Base-by-base conservation (phyloP, 2,329 filamentous ascomycete species). In the Cercospora sojina region DNA sequence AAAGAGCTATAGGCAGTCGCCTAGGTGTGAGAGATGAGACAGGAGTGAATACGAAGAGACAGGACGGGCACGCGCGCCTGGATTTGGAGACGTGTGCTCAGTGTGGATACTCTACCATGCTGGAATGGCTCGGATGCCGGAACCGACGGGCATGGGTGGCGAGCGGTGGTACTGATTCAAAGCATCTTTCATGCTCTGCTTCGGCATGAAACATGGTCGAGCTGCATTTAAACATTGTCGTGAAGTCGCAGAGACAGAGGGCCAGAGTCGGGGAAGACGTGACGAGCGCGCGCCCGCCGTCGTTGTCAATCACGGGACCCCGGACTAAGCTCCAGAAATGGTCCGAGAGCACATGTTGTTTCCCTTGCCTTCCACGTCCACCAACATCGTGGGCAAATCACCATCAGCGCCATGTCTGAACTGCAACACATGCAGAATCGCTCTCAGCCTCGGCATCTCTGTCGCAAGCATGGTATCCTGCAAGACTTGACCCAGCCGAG, bases 101-200 rank as follows among this genome's bases (percentile, higher is more conserved):
- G 35, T 38, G 58, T 60, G 58, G 58, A 49, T 60, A 60, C 58
- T 43, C 18, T 60, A 43, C 32, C 56, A 38, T 59, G 31, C 58
- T 60, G 58, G 58, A 60, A 60, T 60, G 58, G 58, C 35, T 60
- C 58, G 58, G 58, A 60, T 60, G 35, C 41, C 41, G 35, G 58
- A 43, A 29, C 38, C 58, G 58, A 60, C 27, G 23, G 41, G 32
- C 35, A 59, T 23, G 56, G 56, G 13, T 38, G 31, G 31, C 56
- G 56, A 51, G 23, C 12, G 20, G 6, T 51, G 23, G 47, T 51
- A 13, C 23, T 51, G 47, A 51, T 25, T n/a, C 47, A 25, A 27
- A n/a, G 13, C 47, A 51, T 27, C 47, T 25, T 9, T 51, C 47
- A 51, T 51, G 47, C 47, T 51, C 47, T 51, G 47, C 47, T 8